Base-by-base conservation (phyloP, 2,329 filamentous ascomycete species). In the Xylariaceae sp. region DNA sequence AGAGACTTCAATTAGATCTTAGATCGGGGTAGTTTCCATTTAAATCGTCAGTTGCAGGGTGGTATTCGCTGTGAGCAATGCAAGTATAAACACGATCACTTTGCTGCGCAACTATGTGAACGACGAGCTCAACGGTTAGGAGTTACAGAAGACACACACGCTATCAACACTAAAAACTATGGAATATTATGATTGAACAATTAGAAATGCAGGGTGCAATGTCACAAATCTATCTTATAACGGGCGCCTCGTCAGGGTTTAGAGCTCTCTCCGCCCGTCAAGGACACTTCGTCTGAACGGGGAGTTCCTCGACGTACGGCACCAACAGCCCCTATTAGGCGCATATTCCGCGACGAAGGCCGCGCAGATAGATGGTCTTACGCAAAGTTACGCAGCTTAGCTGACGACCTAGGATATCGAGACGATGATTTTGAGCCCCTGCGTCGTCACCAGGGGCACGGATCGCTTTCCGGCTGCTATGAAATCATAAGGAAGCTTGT, bases 351-450 rank as follows among this genome's bases (percentile, higher is more conserved):
- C 56, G 2, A 51, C 56, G 2, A 58, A 55, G 39, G 56, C 56
- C 3, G 56, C 56, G 12, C 56, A 58, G 37, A n/a, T n/a, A n/a
- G 56, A 58, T 26, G 23, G 14, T 9, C 51, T 58, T n/a, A 51
- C 51, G 11, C 51, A 55, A 23, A 45, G 48, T 33, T 58, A 58
- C 11, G 56, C 56, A 8, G 36, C 45, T 3, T 44, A 58, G 12
- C 39, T 55, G 24, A 46, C 56, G 12, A 33, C 46, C 3, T 58
- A 51, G 56, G 56, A 51, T 3, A 58, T 58, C 16, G 56, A 58
- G 45, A 58, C 56, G 9, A 58, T 51, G 31, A 54, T 58, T 14
- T 45, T 58, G n/a, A 56, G 51, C n/a, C 56, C 52, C n/a, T 46
- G 56, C 6, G 56, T 59, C 4, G 51, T 59, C 29, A 56, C 53